Base-by-base conservation (phyloP, 2,329 filamentous ascomycete genomes). In the Trichoderma endophyticum region DNA sequence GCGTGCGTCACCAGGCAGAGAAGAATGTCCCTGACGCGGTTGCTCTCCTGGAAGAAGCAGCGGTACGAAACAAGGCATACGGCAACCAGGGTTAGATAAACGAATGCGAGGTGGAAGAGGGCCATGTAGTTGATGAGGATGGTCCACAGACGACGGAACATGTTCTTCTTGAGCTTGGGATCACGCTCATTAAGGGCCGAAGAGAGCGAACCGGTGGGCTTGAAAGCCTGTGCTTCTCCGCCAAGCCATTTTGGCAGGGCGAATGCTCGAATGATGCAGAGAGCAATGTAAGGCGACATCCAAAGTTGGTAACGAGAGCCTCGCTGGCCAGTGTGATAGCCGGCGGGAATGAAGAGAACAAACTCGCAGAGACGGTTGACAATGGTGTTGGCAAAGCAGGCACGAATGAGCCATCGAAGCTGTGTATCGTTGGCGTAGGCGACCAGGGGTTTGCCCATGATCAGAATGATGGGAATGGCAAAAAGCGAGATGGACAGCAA, bases 251-350 rank as follows among this genome's bases (percentile, higher is more conserved):
- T 84, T 30, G 88, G 88, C 3, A 90, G 81, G 15, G 89, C 75
- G 76, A 90, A 90, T 1, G 87, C 84, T 3, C 87, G 87, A 66
- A 89, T 79, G 69, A 90, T 85, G 75, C 85, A 87, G 12, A 89
- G 81, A 0, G 87, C 86, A 73, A 89, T 87, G 78, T 89, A 90
- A 0, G 88, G 88, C 7, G 88, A 84, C 88, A 90, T 90, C 88
- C 88, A 90, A 32, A 90, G 81, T 78, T 89, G 86, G 73, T 86
- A 86, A 4, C 87, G 83, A 2, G 84, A 83, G 51, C 87, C 87
- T 69, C 88, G 83, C 78, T 89, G 87, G 4, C 87, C 88, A 12
- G 86, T 87, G 77, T 88, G 85, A 76, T 90, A 90, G 24, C 88
- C 88, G 1, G 87, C 84, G 0, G 88, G 88, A 14, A 89, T 83